Evolutionary conservation across 805 yeast species (phyloP).

Genomic region (Jamesozyma hellenica): DNA sequence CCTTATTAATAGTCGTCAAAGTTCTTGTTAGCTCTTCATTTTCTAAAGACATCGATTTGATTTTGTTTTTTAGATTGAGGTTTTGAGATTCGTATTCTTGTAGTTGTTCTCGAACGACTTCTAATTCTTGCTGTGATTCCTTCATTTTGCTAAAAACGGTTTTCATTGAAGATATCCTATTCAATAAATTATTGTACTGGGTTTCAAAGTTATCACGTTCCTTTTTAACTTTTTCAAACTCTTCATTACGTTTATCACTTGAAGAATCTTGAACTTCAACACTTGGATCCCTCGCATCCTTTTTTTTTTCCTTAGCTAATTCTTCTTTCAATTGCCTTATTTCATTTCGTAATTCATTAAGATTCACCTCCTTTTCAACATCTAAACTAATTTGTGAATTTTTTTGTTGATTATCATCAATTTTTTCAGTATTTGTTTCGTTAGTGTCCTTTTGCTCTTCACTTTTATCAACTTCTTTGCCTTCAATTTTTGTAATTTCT

Average conservation of each 20-base stretch:
- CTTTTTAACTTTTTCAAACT: conserved; percentile 29
- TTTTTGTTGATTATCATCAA: neutral
- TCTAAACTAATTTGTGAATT: too few relatives aligned
- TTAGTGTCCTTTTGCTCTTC: neutral
- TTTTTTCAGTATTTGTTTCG: neutral
- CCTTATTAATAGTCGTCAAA: conserved; percentile 32
- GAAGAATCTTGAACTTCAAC: neutral
- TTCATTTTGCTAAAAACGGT: conserved; percentile 64
- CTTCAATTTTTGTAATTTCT: too few relatives aligned
- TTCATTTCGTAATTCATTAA: conserved; percentile 3
- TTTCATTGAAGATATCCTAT: conserved; percentile 63
- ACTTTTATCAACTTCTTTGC: neutral
- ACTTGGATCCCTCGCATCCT: neutral
- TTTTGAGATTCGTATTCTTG: conserved; percentile 38
- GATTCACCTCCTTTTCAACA: too few relatives aligned
- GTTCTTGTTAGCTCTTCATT: conserved; percentile 28
- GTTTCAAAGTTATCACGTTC: conserved; percentile 51
- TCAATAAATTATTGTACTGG: conserved; percentile 52
- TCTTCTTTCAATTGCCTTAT: conserved; percentile 4
- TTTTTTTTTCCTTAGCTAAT: conserved; percentile 2
- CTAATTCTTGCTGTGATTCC: conserved; percentile 55
- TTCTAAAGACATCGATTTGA: conserved; percentile 28
- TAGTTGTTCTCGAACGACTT: conserved; percentile 41
- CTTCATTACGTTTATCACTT: neutral
- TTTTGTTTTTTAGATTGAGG: conserved; percentile 27